Base-by-base conservation (phyloP, 179 eudicot species). In the Drosera spatulata region DNA sequence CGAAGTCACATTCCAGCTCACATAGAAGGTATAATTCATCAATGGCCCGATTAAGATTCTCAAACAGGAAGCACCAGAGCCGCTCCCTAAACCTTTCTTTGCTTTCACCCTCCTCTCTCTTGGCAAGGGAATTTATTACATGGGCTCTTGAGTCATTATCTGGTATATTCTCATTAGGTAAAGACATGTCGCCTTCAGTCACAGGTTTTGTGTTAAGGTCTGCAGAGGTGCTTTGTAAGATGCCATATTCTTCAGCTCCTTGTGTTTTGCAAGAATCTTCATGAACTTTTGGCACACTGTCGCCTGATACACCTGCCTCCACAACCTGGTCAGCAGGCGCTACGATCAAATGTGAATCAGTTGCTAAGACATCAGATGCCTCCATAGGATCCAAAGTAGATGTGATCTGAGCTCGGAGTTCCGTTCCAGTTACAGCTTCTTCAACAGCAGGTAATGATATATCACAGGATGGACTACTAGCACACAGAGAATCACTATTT, bases 1-100 rank as follows among this genome's bases (percentile, higher is more conserved):
- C 96, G 42, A 76, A 46, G 70, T 91, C 98, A 66, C 98, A 91
- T 78, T 91, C 98, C 63, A 91, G 80, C 73, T 91, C 98, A 85
- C 98, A 91, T 9, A 91, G 82, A 79, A 91, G 96, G 79, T 91
- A 91, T 63, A 91, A 78, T 75, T 91, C 98, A 88, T 91, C 98
- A 41, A 91, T 75, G 48, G 96, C 95, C 80, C 98, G 75, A 56
- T 91, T 91, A 52, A 91, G 95, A 70, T 88, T 91, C 75, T 91
- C 98, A 77, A 91, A 91, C 61, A 91, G 79, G 80, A 88, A 91
- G 75, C 89, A 84, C 98, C 98, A 91, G 44, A 91, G 96, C 53
- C 98, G 78, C 66, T 91, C 84, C 79, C 98, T 80, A 64, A 88
- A 91, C 77, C 98, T 80, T 74, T 91, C 98, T 74, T 79, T 91